phyloP scores from a whole-genome alignment of 1,139 yeast species.

The Geotrichum phurueaensis region DNA sequence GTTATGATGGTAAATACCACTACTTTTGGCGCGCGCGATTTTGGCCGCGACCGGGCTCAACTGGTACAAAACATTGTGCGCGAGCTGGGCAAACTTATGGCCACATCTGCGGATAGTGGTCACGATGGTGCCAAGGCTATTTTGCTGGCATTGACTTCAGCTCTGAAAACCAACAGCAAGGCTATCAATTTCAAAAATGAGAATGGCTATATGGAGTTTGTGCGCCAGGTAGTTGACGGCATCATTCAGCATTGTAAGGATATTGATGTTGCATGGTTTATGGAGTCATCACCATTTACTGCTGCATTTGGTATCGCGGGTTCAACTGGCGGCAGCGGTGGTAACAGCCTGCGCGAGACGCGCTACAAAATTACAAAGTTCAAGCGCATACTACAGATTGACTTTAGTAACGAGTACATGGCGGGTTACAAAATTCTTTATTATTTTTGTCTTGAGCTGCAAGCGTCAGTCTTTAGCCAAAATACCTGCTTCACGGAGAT shows the following conservation, averaged over 20 bases:
- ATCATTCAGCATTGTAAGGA: slow-evolving; percentile 4
- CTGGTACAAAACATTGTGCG: background rate
- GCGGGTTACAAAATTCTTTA: slow-evolving; percentile 12
- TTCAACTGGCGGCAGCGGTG: background rate
- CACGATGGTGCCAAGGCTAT: background rate
- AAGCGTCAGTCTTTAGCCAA: slow-evolving; percentile 3
- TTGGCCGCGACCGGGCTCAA: background rate
- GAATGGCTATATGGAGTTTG: slow-evolving; percentile 11
- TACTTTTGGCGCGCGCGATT: background rate
- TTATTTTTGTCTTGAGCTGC: slow-evolving; percentile 15
- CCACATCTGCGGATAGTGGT: background rate
- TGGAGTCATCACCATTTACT: slow-evolving; percentile 8
- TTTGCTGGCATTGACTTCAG: background rate
- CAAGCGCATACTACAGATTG: slow-evolving; percentile 14
- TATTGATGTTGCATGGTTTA: slow-evolving; percentile 9
- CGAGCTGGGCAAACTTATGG: background rate
- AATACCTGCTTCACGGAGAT: slow-evolving; percentile 4
- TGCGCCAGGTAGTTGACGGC: slow-evolving; percentile 8
- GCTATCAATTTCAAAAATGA: slow-evolving; percentile 3
- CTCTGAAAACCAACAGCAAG: slow-evolving; percentile 9
- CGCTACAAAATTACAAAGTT: slow-evolving; percentile 9
- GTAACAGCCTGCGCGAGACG: background rate
- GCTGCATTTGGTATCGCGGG: background rate
- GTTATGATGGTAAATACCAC: background rate
- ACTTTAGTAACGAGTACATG: slow-evolving; percentile 9